Evolutionary conservation across 1,284 basidiomycete genomes (phyloP), one percentile per base, ranked within the genome.

Genomic region (Neolentinus lepideus): DNA sequence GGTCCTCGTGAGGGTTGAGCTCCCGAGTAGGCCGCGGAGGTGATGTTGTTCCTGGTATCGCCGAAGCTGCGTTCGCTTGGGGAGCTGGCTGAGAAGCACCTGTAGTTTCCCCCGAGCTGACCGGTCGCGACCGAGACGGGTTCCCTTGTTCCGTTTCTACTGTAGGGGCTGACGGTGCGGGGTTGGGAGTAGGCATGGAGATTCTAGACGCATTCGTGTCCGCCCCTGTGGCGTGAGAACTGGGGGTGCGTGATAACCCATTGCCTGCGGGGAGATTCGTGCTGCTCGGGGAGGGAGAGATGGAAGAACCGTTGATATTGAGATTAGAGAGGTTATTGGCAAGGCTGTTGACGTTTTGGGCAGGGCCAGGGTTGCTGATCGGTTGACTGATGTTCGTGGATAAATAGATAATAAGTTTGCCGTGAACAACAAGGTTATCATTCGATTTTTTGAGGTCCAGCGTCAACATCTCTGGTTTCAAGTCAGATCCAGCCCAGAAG

Each of bases 371-470:
- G 61, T 78, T 80, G 60, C 69, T 74, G 60, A 80, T 78, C 12
- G 83, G 80, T 47, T 76, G 71, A 59, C 67, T 73, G 57, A 80
- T 78, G 63, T 85, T 83, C 52, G 84, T 85, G 26, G 88, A 85
- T 56, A 93, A 83, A 63, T 88, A 87, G 62, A 94, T 81, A 59
- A 89, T 85, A 58, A 94, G 77, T 71, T 92, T 92, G 56, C 92
- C 92, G 64, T 90, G 89, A 0, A 95, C 92, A 48, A 88, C 82
- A 45, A 92, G 79, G 64, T 90, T 90, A 69, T 94, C 92, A 64
- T 88, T 90, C 14, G 90, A 89, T 78, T 90, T 91, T 63, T 90
- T 88, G 58, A 95, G 75, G 65, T 94, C 92, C 61, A 83, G 78
- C 10, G 88, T 90, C 58, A 93, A 79, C 70, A 88, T 84, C 64